These are phyloP conservation scores for Xerocomellus amylosporus DNA, from an alignment of 768 basidiomycete species.

Conservation along the genomic window DNA sequence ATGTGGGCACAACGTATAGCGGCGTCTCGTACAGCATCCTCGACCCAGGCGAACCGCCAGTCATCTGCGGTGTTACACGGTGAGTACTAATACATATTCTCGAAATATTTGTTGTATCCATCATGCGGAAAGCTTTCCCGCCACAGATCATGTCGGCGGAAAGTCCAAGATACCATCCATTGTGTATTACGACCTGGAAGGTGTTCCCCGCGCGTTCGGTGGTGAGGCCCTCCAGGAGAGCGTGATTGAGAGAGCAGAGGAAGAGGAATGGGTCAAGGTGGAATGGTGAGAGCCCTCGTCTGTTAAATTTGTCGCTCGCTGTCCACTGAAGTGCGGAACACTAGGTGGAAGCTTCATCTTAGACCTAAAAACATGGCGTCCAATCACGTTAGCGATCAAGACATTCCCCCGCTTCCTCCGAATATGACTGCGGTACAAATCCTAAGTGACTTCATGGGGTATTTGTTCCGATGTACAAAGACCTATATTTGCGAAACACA, in stretches of 20 bases:
- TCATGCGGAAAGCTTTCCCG: slow-evolving; percentile 40
- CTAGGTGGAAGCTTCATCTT: slow-evolving; percentile 38
- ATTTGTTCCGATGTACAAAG: slow-evolving; percentile 42
- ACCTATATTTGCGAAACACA: slow-evolving; percentile 47
- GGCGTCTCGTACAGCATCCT: slow-evolving; percentile 44
- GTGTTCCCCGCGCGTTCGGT: slow-evolving; percentile 41
- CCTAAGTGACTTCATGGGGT: slow-evolving; percentile 48
- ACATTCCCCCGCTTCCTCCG: slow-evolving; percentile 43
- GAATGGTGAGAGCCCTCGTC: slow-evolving; percentile 28
- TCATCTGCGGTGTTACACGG: slow-evolving; percentile 24
- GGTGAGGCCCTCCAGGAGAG: slow-evolving; percentile 43
- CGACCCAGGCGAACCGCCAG: slow-evolving; percentile 28
- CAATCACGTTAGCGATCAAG: slow-evolving; percentile 27
- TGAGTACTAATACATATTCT: slow-evolving; percentile 2
- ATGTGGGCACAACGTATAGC: slow-evolving; percentile 52
- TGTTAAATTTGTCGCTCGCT: neutral
- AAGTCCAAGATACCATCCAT: slow-evolving; percentile 52
- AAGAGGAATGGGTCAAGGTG: slow-evolving; percentile 30
- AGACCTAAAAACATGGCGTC: slow-evolving; percentile 26
- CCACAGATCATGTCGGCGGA: slow-evolving; percentile 44
- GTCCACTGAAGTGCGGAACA: slow-evolving; percentile 4
- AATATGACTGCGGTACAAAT: slow-evolving; percentile 43
- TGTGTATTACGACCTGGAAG: slow-evolving; percentile 44
- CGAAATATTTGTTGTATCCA: neutral
- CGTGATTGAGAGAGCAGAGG: slow-evolving; percentile 39